phyloP scores from a whole-genome alignment of 2,329 filamentous ascomycete genomes.

The Talaromyces sp. region DNA sequence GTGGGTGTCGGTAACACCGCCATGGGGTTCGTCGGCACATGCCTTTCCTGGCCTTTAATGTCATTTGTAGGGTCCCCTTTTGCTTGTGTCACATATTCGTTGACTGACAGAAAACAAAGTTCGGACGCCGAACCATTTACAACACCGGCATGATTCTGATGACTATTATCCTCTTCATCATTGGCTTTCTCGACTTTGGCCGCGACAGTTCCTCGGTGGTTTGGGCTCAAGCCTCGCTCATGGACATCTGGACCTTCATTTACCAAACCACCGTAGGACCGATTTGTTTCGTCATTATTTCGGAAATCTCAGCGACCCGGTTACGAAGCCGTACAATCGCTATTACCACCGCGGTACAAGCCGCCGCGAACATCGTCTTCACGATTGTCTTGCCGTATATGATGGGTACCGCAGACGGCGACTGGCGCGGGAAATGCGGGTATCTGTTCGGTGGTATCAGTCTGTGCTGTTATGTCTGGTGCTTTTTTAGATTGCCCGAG shows the following conservation, averaged over 20 bases:
- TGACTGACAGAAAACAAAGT: constrained; percentile 22
- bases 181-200: constrained; percentile 40
- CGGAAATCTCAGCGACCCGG: constrained; percentile 18
- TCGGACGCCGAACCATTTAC: constrained; percentile 42
- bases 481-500: constrained; percentile 37
- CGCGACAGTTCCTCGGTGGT: constrained; percentile 29
- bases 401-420: constrained; percentile 25
- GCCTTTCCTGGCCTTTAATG: constrained; percentile 42
- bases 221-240: constrained; percentile 34
- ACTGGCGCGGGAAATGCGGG: constrained; percentile 30
- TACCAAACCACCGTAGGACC: constrained; percentile 39
- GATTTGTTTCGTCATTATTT: constrained; percentile 23
- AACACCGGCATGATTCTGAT: constrained; percentile 40
- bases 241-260: constrained; percentile 37
- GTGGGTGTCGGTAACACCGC: constrained; percentile 33
- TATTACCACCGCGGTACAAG: constrained; percentile 16
- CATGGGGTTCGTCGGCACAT: constrained; percentile 38
- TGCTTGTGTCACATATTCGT: constrained; percentile 19
- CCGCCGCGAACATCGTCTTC: constrained; percentile 17
- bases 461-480: constrained; percentile 32
- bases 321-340: constrained; percentile 16
- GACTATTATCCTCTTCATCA: constrained; percentile 39
- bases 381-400: constrained; percentile 17
- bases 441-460: constrained; percentile 27
- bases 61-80: constrained; percentile 36